A percentile compares a stretch with the other conserved stretches of the same genome.
These are phyloP conservation scores for Microbotryomycetes sp. DNA, from an alignment of 1,284 basidiomycete species.

Conservation along the genomic window DNA sequence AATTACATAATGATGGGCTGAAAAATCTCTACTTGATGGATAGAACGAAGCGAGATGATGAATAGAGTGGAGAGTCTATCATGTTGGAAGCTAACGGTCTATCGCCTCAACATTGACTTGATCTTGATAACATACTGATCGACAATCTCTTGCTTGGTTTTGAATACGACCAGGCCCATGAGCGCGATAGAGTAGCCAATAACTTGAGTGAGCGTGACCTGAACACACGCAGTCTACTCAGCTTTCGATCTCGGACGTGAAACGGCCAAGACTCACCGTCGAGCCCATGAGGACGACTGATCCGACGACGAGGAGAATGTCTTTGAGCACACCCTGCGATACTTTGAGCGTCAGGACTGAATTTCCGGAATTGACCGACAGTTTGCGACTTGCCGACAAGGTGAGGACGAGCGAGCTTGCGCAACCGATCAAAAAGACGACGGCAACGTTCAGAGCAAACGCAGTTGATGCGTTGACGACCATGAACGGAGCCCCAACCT, in stretches of 20 bases:
- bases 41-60: too few species aligned
- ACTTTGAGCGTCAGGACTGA: too few species aligned
- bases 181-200: slow-evolving; percentile 31
- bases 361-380: too few species aligned
- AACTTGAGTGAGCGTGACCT: slow-evolving; percentile 41
- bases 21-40: neutral
- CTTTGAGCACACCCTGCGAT: slow-evolving; percentile 40
- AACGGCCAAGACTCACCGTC: slow-evolving; percentile 41
- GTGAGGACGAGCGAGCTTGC: slow-evolving; percentile 44
- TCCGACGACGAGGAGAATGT: slow-evolving; percentile 46
- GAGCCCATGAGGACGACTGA: slow-evolving; percentile 45
- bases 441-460: slow-evolving; percentile 47
- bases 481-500: slow-evolving; percentile 43
- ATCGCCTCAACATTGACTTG: slow-evolving; percentile 10
- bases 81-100: neutral
- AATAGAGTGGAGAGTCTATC: neutral
- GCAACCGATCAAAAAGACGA: slow-evolving; percentile 45
- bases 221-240: slow-evolving; percentile 4
- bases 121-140: slow-evolving; percentile 24
- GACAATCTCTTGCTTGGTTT: slow-evolving; percentile 21
- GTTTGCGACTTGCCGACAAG: slow-evolving; percentile 38
- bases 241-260: neutral
- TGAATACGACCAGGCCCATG: slow-evolving; percentile 18
- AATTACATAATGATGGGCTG: neutral
- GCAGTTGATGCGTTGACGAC: slow-evolving; percentile 46